These are phyloP conservation scores for Syzygium grande DNA, from an alignment of 345 rosid genomes.

Conservation along the genomic window DNA sequence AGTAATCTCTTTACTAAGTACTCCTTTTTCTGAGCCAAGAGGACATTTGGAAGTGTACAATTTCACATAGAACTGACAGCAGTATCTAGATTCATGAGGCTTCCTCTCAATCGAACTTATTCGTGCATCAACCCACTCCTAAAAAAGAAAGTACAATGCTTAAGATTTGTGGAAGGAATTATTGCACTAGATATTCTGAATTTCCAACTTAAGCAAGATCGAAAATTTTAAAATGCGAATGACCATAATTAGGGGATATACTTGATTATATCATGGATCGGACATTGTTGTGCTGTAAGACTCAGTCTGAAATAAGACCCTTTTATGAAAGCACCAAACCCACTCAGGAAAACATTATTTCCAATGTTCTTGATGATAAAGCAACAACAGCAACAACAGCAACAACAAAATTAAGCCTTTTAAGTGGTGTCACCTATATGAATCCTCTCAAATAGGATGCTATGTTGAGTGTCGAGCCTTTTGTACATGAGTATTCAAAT, in stretches of 20 bases:
- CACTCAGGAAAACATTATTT: not conserved
- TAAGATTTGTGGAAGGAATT: not conserved
- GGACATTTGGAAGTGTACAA: constrained; percentile 45
- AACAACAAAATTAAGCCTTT: not conserved
- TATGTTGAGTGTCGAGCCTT: not conserved
- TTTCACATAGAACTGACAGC: constrained; percentile 53
- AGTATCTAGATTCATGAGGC: constrained; percentile 56
- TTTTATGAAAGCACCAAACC: not conserved
- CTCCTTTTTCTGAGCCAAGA: constrained; percentile 48
- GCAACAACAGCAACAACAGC: not conserved
- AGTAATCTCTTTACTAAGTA: constrained; percentile 33
- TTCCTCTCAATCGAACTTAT: constrained; percentile 69
- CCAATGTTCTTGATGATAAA: not conserved
- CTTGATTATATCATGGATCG: not conserved
- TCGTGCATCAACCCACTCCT: constrained; percentile 81
- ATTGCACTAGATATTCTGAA: not conserved
- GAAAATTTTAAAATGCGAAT: not conserved
- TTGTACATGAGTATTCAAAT: not conserved
- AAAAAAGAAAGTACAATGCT: not conserved
- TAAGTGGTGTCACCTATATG: not conserved
- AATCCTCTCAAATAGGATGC: not conserved
- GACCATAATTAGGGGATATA: not conserved
- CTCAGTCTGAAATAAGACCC: not conserved
- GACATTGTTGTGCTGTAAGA: not conserved
- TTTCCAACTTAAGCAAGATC: not conserved